Base-by-base conservation (phyloP, 805 yeast genomes). In the Metschnikowia bowlesiae region DNA sequence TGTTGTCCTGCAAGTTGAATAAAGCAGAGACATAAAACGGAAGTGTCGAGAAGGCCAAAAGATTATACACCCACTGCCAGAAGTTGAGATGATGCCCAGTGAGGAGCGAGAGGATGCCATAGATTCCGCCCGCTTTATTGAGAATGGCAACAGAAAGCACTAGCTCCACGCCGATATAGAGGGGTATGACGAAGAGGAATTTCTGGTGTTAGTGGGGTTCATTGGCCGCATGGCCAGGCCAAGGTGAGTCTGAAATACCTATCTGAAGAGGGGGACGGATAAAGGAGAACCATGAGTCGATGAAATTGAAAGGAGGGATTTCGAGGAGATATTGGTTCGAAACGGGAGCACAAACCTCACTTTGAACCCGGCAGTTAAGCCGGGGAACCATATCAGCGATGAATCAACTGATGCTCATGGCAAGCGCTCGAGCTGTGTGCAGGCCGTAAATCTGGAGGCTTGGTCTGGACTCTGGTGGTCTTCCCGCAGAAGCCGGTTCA, bases 121-220 rank as follows among this genome's bases (percentile, higher is more conserved):
- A 92, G 18, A 83, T 74, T 8, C 98, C 97, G 51, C 96, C 83
- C 57, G 91, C 88, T 64, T 91, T 91, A 71, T 92, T 92, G 55
- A 91, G 75, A 35, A 90, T 78, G 13, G 91, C 86, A 35, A 87
- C 74, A 1, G 88, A 85, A 5, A 90, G 74, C 18, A 86, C 80
- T 1, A 89, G 65, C 65, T 92, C 98, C 26, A 90, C 96, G 11
- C 97, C 98, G 26, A 87, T 75, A 62, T 86, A 89, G 28, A 92
- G 76, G 5, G 98, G 97, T 4, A 89, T 68, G 47, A 78, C 61
- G 11, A 84, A 83, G n/a, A 88, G 63, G 64, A 89, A 89, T 62
- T 76, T 78, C 82, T 81, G 37, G 13, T 4, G 55, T 55, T 52
- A 50, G 53, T 34, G 37, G 36, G 16, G 7, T 14, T n/a, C 11